Evolutionary conservation across 805 yeast genomes (phyloP), one percentile per base, ranked within the genome.

Genomic region (Wickerhamiella sorbophila): DNA sequence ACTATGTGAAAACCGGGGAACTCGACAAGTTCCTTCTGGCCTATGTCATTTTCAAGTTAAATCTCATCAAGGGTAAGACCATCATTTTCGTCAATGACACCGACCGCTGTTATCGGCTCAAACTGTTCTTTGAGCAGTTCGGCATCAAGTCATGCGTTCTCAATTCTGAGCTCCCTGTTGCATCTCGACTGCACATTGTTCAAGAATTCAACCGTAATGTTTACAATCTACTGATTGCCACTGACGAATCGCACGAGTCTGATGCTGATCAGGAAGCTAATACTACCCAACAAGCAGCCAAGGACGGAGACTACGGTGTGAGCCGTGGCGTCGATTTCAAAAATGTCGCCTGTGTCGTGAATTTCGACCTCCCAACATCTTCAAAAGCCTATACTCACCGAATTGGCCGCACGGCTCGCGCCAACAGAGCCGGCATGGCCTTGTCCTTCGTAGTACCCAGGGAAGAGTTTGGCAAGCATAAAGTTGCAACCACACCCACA

Each of bases 401-500:
- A 58, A 74, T 91, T 31, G 98, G 98, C 40, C 77, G 98, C 66
- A 91, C 98, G 4, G 98, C 98, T 4, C 77, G 98, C 63, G 97
- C 95, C 5, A 95, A 95, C 41, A 86, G 84, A 57, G 71, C 91
- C 1, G 98, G 98, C 44, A 87, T 85, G 74, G 82, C 97, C 0
- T 69, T 91, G 42, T 86, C 96, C 15, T 91, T 88, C 64, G 91
- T 87, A 16, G 85, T 88, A 20, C 82, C 91, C 21, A 63, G 67
- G 27, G 81, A 78, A 47, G 87, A 83, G 54, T 78, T 80, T 64
- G 95, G 95, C 26, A 84, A 82, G 54, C 95, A 91, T 63, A 85
- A 78, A 58, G 74, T 77, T 22, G 85, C 97, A 1, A 66, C 76
- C 41, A 67, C 83, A 49, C 59, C 71, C 20, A 70, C 79, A 14